Base-by-base conservation (phyloP, 1,284 basidiomycete species). In the Trichosporon sp. region DNA sequence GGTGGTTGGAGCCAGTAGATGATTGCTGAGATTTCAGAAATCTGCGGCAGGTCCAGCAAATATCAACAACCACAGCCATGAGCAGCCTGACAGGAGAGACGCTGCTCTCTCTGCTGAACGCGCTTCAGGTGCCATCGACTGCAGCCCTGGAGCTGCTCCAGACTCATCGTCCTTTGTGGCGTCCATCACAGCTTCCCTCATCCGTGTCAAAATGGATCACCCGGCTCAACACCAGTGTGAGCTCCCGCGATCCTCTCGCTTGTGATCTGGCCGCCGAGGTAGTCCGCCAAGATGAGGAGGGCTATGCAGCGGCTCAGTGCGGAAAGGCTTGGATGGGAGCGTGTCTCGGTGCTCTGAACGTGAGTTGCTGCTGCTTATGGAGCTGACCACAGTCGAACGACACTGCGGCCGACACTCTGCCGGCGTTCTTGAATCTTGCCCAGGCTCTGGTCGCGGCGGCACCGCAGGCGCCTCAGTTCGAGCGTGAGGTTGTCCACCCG, bases 281-380 rank as follows among this genome's bases (percentile, higher is more conserved):
- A 0, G 69, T 84, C 0, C 31, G 68, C 59, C 76, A 80, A 75
- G 83, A 83, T 68, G 71, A 70, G 16, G 82, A 83, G 69, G 81
- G 81, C 2, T 79, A 75, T 71, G 78, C 79, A 5, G 40, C 81
- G 26, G 74, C 74, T 2, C 72, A 69, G 26, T 80, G 69, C 59
- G 83, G 82, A 1, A 83, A 82, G 70, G 73, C 71, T 1, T 83
- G 82, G 83, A 74, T 82, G 26, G 75, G 71, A 0, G 75, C 75
- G 14, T 76, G 76, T 70, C 72, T 80, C 16, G 74, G 75, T 10
- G 71, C 69, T n/a, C 40, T 81, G 14, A 70, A 73, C 16, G 79
- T 80, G 66, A 74, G 78, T 73, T 40, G 38, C 6, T 8, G 2
- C 11, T 5, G 4, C 10, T 5, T 68, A 10, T 11, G 19, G 10